A percentile compares a stretch with the other conserved stretches of the same genome.
phyloP scores from a whole-genome alignment of 2,329 filamentous ascomycete species.

The Aspergillus phoenicis region DNA sequence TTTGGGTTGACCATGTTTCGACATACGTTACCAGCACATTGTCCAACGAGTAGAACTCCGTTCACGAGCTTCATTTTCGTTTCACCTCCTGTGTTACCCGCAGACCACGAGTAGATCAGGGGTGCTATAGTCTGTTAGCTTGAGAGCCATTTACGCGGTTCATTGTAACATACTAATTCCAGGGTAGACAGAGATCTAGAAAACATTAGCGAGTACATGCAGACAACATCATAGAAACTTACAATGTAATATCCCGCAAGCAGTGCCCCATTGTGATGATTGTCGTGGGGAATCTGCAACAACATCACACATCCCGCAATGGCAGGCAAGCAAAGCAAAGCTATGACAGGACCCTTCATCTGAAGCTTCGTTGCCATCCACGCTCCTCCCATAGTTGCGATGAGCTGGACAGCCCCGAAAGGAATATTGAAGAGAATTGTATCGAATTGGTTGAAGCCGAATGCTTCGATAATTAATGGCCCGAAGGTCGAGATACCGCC shows the following conservation, averaged over 20 bases:
- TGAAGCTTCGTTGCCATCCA: slow-evolving; percentile 58
- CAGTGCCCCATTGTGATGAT: slow-evolving; percentile 52
- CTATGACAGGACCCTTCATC: slow-evolving; percentile 59
- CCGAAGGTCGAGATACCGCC: slow-evolving; percentile 64
- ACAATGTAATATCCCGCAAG: slow-evolving; percentile 60
- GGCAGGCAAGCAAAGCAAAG: slow-evolving; percentile 58
- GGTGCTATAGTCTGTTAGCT: slow-evolving; percentile 49
- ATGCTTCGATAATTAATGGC: slow-evolving; percentile 59
- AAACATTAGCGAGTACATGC: not conserved
- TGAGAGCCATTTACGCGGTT: not conserved
- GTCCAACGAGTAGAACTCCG: slow-evolving; percentile 65
- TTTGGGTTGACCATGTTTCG: not conserved
- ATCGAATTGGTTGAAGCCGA: slow-evolving; percentile 59
- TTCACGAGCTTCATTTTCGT: slow-evolving; percentile 70
- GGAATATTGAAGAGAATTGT: slow-evolving; percentile 65
- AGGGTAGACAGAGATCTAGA: slow-evolving; percentile 60
- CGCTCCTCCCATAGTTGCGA: slow-evolving; percentile 61
- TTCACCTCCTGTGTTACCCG: slow-evolving; percentile 64
- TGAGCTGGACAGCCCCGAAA: slow-evolving; percentile 62
- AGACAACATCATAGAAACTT: slow-evolving; percentile 2
- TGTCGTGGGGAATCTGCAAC: slow-evolving; percentile 52
- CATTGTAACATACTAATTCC: slow-evolving; percentile 51
- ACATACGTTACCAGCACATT: slow-evolving; percentile 62
- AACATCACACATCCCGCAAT: slow-evolving; percentile 61
- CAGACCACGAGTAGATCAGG: slow-evolving; percentile 72